Evolutionary conservation across 257 asterid species (phyloP).

Genomic region (Solanum clarkiae): DNA sequence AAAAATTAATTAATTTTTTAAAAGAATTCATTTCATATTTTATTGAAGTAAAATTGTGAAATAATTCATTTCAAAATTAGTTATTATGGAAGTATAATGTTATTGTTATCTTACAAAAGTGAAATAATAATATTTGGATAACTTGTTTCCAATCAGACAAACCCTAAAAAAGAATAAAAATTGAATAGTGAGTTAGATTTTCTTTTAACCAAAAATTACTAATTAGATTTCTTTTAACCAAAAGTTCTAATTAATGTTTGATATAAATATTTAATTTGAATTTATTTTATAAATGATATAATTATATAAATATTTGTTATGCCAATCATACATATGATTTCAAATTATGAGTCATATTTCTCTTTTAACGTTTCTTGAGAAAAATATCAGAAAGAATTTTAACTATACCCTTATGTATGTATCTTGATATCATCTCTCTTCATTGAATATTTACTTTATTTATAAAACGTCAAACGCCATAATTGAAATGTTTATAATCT

Average conservation of each 20-base stretch:
- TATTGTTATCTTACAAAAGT: too few relatives aligned
- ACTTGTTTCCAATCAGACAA: too few relatives aligned
- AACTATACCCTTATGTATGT: too few relatives aligned
- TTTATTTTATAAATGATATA: background rate
- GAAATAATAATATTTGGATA: too few relatives aligned
- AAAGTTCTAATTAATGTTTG: background rate
- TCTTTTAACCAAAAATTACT: background rate
- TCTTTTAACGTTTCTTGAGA: background rate
- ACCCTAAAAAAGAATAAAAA: too few relatives aligned
- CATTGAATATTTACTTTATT: too few relatives aligned
- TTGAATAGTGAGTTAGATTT: background rate
- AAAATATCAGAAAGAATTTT: background rate
- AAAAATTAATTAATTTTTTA: too few relatives aligned
- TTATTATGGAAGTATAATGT: too few relatives aligned
- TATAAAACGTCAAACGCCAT: background rate
- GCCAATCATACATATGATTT: background rate
- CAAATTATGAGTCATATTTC: background rate
- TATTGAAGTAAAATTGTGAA: too few relatives aligned
- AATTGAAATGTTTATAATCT: background rate
- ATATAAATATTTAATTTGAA: background rate
- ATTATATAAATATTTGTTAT: background rate
- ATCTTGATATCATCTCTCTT: too few relatives aligned
- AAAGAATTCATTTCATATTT: too few relatives aligned
- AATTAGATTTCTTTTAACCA: background rate
- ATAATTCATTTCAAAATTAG: too few relatives aligned